A percentile compares a stretch with the other conserved stretches of the same genome.
Evolutionary conservation across 2,329 filamentous ascomycete genomes (phyloP).

Genomic region (Ophiostoma ulmi): DNA sequence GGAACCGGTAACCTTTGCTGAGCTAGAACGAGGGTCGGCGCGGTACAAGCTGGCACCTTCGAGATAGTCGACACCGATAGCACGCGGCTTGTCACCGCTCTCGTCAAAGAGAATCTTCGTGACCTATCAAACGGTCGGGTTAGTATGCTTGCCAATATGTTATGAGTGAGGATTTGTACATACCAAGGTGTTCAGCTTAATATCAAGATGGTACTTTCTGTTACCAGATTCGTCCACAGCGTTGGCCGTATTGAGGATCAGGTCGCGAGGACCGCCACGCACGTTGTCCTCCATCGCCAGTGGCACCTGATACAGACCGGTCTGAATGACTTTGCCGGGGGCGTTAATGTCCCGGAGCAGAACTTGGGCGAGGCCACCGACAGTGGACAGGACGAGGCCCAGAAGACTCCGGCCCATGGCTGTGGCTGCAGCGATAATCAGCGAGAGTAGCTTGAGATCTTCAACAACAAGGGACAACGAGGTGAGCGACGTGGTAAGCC

Average conservation of each 20-base stretch:
- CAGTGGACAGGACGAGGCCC: background rate
- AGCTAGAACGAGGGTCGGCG: background rate
- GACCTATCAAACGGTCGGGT: background rate
- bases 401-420: background rate
- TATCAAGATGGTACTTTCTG: background rate
- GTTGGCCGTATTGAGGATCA: background rate
- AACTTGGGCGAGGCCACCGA: background rate
- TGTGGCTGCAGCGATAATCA: background rate
- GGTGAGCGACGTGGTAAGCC: background rate
- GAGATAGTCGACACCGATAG: background rate
- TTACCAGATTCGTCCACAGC: background rate
- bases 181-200: background rate
- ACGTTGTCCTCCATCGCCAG: background rate
- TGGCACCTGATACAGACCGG: background rate
- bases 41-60: background rate
- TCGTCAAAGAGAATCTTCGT: background rate
- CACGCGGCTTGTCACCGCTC: background rate
- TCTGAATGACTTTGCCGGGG: background rate
- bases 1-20: background rate
- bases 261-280: background rate
- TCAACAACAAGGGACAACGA: background rate
- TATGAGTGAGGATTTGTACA: background rate
- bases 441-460: background rate
- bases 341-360: background rate
- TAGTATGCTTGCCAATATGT: background rate